A percentile compares a stretch with the other conserved stretches of the same genome.
phyloP scores from a whole-genome alignment of 768 basidiomycete genomes.

The Boletus speciosus region DNA sequence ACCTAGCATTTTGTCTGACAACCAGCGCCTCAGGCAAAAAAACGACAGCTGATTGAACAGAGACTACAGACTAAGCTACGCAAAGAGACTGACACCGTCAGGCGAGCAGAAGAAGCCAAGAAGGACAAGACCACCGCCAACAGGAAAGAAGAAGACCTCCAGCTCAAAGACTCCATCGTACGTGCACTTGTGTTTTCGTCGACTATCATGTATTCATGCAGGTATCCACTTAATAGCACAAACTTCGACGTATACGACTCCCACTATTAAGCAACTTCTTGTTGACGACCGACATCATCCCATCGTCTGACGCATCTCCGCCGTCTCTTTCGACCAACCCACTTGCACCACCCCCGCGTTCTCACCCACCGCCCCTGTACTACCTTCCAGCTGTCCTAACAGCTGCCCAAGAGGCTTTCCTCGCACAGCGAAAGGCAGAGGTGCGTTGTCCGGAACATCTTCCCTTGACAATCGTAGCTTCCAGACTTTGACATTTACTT shows the following conservation, averaged over 20 bases:
- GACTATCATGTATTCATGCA: not conserved
- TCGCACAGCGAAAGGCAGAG: slow-evolving; percentile 59
- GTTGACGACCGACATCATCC: slow-evolving; percentile 67
- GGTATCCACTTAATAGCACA: slow-evolving; percentile 47
- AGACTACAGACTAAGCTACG: slow-evolving; percentile 81
- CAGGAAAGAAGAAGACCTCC: slow-evolving; percentile 78
- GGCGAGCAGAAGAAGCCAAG: slow-evolving; percentile 81
- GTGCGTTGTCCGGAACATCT: slow-evolving; percentile 33
- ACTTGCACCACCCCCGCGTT: slow-evolving; percentile 50
- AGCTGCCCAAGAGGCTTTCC: slow-evolving; percentile 65
- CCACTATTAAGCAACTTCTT: slow-evolving; percentile 74
- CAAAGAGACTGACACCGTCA: slow-evolving; percentile 83
- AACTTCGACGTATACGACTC: slow-evolving; percentile 67
- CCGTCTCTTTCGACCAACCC: slow-evolving; percentile 29
- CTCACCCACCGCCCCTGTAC: slow-evolving; percentile 74
- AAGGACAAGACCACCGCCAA: slow-evolving; percentile 75
- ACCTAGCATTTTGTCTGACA: slow-evolving; percentile 5
- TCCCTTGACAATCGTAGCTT: not conserved
- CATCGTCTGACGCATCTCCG: slow-evolving; percentile 33
- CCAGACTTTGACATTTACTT: not conserved
- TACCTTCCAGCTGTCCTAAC: slow-evolving; percentile 71
- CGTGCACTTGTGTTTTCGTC: slow-evolving; percentile 28
- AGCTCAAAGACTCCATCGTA: slow-evolving; percentile 78
- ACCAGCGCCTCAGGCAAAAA: slow-evolving; percentile 60
- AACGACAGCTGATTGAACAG: slow-evolving; percentile 78